Conservation (phyloP, 1,139 yeast genomes). For the Arxiozyma heterogenica region DNA sequence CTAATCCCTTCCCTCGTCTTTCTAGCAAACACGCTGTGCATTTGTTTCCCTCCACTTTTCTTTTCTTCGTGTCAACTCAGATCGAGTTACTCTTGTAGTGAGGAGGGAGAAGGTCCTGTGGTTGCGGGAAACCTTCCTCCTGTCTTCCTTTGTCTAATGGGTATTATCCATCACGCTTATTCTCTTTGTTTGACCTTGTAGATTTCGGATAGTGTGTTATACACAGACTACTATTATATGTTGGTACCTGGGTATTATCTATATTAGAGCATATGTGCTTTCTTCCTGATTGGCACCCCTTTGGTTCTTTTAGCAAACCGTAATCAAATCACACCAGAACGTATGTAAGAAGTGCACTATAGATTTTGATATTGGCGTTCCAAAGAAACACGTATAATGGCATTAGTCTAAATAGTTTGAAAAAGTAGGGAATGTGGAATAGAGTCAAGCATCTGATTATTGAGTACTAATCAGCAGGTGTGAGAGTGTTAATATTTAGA, state of each 20-base stretch:
- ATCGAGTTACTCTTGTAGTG: not conserved
- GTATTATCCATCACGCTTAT: not conserved
- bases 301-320: constrained; percentile 3
- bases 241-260: not conserved
- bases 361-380: not conserved
- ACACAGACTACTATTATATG: not conserved
- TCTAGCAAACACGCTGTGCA: too few species aligned
- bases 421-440: not conserved
- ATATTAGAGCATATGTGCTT: too few species aligned
- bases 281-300: too few species aligned
- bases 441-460: not conserved
- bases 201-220: not conserved
- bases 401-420: not conserved
- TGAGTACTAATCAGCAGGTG: not conserved
- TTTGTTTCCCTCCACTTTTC: not conserved
- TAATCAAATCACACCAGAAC: constrained; percentile 16
- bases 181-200: not conserved
- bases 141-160: not conserved
- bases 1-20: too few species aligned
- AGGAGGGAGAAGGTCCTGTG: not conserved
- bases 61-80: too few species aligned
- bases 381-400: not conserved
- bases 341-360: constrained; percentile 11
- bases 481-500: not conserved
- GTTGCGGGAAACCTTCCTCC: not conserved